Percentiles rank a stretch among this genome's conserved stretches.
phyloP scores from a whole-genome alignment of 148 eudicot species.

The Mesembryanthemum crystallinum region DNA sequence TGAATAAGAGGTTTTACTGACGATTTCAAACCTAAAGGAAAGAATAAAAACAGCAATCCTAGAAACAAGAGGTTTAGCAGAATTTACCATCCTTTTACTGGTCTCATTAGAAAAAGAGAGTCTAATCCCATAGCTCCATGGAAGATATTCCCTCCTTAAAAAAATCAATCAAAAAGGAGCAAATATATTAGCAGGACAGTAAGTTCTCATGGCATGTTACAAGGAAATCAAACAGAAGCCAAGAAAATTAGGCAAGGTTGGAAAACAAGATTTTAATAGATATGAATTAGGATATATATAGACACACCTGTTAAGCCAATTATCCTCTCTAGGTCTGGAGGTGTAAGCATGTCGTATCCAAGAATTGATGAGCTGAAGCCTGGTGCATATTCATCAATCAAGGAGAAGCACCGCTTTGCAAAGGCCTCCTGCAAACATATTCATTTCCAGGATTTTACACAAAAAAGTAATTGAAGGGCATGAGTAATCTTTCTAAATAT shows the following conservation, averaged over 20 bases:
- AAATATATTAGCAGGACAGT: background rate
- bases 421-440: conserved; percentile 55
- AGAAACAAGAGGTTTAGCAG: background rate
- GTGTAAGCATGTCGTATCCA: conserved; percentile 97
- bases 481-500: background rate
- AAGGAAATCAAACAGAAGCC: background rate
- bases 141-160: conserved; percentile 88
- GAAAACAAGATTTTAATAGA: background rate
- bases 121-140: conserved; percentile 98
- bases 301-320: conserved; percentile 79
- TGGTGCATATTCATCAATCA: conserved; percentile 92
- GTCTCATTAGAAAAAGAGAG: conserved; percentile 91
- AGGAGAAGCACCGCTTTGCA: conserved; percentile 73
- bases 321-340: conserved; percentile 92
- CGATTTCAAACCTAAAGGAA: background rate
- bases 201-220: background rate
- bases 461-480: too few relatives aligned
- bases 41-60: background rate
- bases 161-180: background rate
- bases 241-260: background rate
- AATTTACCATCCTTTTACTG: conserved; percentile 90
- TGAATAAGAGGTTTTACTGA: background rate
- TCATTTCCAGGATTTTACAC: background rate
- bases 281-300: background rate
- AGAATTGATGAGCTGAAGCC: conserved; percentile 91